Base-by-base conservation (phyloP, 352 stramenopile species). In the Thraustotheca clavata region DNA sequence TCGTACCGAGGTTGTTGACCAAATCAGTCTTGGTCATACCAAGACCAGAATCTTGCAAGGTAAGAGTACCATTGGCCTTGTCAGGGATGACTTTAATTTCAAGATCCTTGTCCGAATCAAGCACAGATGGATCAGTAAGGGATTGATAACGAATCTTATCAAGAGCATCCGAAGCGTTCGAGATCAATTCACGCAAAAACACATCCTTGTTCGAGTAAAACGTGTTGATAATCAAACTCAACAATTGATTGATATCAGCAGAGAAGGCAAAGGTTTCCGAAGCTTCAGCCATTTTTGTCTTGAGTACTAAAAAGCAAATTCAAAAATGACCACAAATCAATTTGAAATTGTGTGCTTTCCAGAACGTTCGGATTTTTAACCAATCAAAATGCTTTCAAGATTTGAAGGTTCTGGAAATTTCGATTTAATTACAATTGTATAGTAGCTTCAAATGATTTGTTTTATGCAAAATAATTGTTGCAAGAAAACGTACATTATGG, bases 141-240 rank as follows among this genome's bases (percentile, higher is more conserved):
- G 89, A 98, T 76, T 96, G 78, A 85, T 98, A 98, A 57, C 95
- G 88, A 73, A 98, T 97, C 89, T 98, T 98, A 82, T 98, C 94
- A 31, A 98, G 86, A 20, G 94, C 94, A 96, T 98, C 94, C 38
- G 86, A 97, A 35, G 91, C 80, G 80, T 98, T 98, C 60, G 90
- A 98, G 75, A 98, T 98, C 46, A 98, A 74, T 74, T 98, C 94
- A 70, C 95, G 91, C 34, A 97, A 70, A 80, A 99, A 99, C 67
- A 99, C 97, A 70, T 99, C 97, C 89, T 99, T 99, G 95, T 99
- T 99, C 69, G 92, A 98, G 92, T 99, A 99, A 79, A 99, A 99
- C 67, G 95, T 98, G 84, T 96, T 96, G 71, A 96, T 96, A 77
- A 97, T 99, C 71, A 99, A 77, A 70, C 89, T 98, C 76, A 99